Base-by-base conservation (phyloP, 169 alveolate species). In the Besnoitia besnoiti region DNA sequence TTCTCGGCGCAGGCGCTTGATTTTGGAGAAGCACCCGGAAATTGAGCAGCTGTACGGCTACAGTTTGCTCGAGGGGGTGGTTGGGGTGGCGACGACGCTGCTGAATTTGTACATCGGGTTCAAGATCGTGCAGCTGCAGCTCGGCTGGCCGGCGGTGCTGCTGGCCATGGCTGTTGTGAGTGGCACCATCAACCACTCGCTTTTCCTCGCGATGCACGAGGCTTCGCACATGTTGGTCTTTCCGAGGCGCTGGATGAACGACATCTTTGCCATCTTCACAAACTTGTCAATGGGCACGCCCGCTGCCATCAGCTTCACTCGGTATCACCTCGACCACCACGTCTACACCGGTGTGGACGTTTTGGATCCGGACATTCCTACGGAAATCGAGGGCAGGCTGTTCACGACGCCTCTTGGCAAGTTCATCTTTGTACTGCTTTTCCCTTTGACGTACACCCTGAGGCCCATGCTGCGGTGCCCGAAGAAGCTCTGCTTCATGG, bases 241-340 rank as follows among this genome's bases (percentile, higher is more conserved):
- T 75, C 84, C 90, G 44, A 79, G 91, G 47, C 90, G 89, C 75
- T 33, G 76, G 84, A 49, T 89, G 46, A 90, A 94, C 40, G 85
- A 91, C 67, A 40, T 92, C n/a, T 88, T 93, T 87, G 96, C 95
- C 12, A 61, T 94, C 79, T 77, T 95, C 89, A 94, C 94, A 55
- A 95, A 95, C 79, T 75, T 96, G 49, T 96, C 97, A 39, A 90
- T 93, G 73, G 96, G 96, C 88, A 82, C 95, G 42, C 97, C 98
- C 42, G 95, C 97, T 49, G 97, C 95, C 49, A 94, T 94, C 76
- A 88, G 97, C 35, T 97, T 97, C 93, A 76, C 90, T 40, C 95
- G 95, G 85, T 97, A 97, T 94, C 98, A 97, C 89, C 76, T 95
- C 91, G 97, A 96, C 67, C 98, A 97, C 89, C 98, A 97, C 85